Evolutionary conservation across 768 basidiomycete genomes (phyloP), one percentile per base, ranked within the genome.

Genomic region (Gloeophyllum trabeum): DNA sequence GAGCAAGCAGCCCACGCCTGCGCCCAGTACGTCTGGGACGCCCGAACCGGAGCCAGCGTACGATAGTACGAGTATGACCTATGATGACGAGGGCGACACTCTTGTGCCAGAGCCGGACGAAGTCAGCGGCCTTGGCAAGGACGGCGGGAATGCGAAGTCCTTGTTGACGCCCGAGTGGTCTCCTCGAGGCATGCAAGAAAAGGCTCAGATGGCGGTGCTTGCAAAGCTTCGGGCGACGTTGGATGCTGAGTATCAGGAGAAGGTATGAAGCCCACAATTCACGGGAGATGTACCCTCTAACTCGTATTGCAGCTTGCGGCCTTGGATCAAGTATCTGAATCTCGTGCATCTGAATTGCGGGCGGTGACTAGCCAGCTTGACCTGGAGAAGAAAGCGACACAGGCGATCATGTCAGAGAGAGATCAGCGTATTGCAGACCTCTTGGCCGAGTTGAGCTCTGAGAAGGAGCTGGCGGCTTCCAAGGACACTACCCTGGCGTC

Each of bases 1-100:
- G 25, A 73, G 68, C 56, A 68, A 67, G 47, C 70, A 61, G 19
- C 71, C 71, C 6, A 74, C 72, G 1, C 73, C 73, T 41, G 69
- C 69, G 18, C 70, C 71, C 24, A 72, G 63, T 48, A 50, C 52
- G 23, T 55, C 52, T 42, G 59, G 46, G 24, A 43, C 24, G 7
- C 47, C 45, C 3, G 39, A 24, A 12, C 35, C 35, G 23, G 51
- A 43, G 32, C 25, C 28, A 10, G 16, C 28, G 28, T 32, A n/a
- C n/a, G n/a, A n/a, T 32, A 16, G 46, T 7, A 51, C 50, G 19
- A 52, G 49, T 18, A 25, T 32, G 42, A 46, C 25, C 39, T 50
- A 41, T 32, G 51, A 54, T 6, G 55, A 56, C 13, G 47, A 43
- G 13, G 48, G 43, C 30, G 36, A 48, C 39, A 18, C 16, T 10